These are phyloP conservation scores for Aspergillus intermedius DNA, from an alignment of 2,329 filamentous ascomycete genomes.

Conservation along the genomic window DNA sequence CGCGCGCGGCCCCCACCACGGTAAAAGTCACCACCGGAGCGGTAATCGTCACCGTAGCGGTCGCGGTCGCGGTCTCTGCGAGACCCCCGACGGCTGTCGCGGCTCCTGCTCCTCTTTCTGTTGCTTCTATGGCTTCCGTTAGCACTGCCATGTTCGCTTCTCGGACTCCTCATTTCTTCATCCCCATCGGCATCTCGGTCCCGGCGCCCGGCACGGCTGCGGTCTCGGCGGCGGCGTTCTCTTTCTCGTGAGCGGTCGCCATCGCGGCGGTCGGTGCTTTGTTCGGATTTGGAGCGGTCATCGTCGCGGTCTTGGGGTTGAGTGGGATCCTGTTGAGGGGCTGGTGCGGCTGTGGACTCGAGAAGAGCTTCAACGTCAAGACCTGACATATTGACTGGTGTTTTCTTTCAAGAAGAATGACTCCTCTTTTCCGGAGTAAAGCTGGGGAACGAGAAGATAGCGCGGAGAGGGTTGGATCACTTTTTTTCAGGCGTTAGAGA, in stretches of 20 bases:
- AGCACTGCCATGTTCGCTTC: slow-evolving; percentile 67
- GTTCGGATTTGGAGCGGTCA: slow-evolving; percentile 51
- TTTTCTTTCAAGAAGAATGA: slow-evolving; percentile 4
- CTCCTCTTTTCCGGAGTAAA: slow-evolving; percentile 19
- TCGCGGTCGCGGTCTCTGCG: slow-evolving; percentile 49
- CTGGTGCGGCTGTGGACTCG: slow-evolving; percentile 68
- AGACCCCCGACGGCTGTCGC: slow-evolving; percentile 62
- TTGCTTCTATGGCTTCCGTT: slow-evolving; percentile 70
- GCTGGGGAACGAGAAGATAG: slow-evolving; percentile 15
- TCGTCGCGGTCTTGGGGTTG: slow-evolving; percentile 53
- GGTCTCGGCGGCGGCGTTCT: slow-evolving; percentile 55
- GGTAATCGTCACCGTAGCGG: slow-evolving; percentile 51
- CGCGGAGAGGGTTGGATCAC: slow-evolving; percentile 30
- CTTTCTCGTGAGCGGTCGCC: slow-evolving; percentile 54
- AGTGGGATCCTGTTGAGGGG: slow-evolving; percentile 23
- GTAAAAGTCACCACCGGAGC: slow-evolving; percentile 61
- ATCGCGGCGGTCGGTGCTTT: slow-evolving; percentile 44
- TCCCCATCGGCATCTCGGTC: slow-evolving; percentile 51
- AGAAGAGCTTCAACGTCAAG: slow-evolving; percentile 85
- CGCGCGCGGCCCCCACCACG: slow-evolving; percentile 58
- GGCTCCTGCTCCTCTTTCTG: slow-evolving; percentile 72
- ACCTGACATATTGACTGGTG: slow-evolving; percentile 52
- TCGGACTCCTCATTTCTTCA: slow-evolving; percentile 57
- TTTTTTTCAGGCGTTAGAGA: slow-evolving; percentile 30
- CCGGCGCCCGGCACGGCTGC: slow-evolving; percentile 49